Base-by-base conservation (phyloP, 2,329 filamentous ascomycete genomes). In the Alternaria arbusti region DNA sequence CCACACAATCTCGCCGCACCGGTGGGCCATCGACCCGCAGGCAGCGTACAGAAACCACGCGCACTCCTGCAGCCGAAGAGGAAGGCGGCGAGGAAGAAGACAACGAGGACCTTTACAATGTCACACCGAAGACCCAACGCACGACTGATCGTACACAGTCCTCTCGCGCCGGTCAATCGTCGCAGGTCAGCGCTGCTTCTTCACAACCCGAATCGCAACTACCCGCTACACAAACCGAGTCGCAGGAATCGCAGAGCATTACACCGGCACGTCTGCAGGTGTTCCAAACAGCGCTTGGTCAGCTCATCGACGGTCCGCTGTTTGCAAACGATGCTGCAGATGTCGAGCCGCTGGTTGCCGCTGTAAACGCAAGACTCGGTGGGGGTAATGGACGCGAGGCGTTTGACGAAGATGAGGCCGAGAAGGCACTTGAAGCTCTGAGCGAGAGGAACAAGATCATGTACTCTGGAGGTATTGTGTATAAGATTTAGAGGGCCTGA, bases 361-460 rank as follows among this genome's bases (percentile, higher is more conserved):
- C 92, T 9, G 91, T 99, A 54, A 99, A 99, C 78, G 83, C 83
- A 5, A 88, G 89, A 71, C 72, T 97, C 50, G 85, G 87, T 13
- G 86, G 86, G 5, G 87, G 87, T 7, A 77, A 81, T n/a, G 81
- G 86, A 6, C 86, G 87, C 8, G 80, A 82, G 44, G 78, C 81
- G 13, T 99, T 97, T 81, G 86, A 84, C 25, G 86, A 86, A 40
- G 84, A 83, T 0, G 96, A 99, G 81, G 93, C 91, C 0, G 83
- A 91, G 61, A 87, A 90, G 79, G 94, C 93, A 47, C 83, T 99
- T 60, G 88, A 88, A 80, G 89, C 87, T 77, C 90, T 99, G 88
- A 90, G 93, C 73, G 89, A 92, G 68, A 85, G 86, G 72, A 97
- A 97, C 79, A 90, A 95, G 83, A 90, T 99, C 76, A 99, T 99